Percentiles rank a stretch among this genome's conserved stretches.
phyloP scores from a whole-genome alignment of 177 flowering plant genomes.

The Vitis hybrid region DNA sequence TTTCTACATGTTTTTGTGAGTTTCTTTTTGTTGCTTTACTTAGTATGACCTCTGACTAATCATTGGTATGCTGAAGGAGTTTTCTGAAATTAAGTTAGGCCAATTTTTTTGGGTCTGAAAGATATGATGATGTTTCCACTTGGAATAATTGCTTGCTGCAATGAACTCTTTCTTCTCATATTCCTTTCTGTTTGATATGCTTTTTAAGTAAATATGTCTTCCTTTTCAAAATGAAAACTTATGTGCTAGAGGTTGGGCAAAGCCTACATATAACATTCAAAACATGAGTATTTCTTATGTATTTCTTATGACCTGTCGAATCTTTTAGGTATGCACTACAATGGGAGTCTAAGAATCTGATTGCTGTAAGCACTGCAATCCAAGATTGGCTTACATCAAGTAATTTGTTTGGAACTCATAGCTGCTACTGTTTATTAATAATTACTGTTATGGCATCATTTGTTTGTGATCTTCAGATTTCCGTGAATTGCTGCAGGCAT shows the following conservation, averaged over 20 bases:
- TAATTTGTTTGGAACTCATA: conserved; percentile 28
- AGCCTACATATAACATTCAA: background rate
- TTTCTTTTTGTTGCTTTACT: too few relatives aligned
- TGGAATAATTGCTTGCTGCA: too few relatives aligned
- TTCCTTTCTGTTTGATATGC: background rate
- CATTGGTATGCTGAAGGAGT: too few relatives aligned
- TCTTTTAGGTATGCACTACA: conserved; percentile 73
- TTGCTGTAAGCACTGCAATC: conserved; percentile 96
- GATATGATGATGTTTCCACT: too few relatives aligned
- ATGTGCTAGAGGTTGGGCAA: background rate
- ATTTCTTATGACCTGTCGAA: conserved; percentile 2
- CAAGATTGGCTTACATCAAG: conserved; percentile 99
- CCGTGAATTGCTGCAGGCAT: conserved; percentile 46
- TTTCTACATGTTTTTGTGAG: too few relatives aligned
- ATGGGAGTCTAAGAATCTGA: conserved; percentile 96
- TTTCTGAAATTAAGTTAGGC: too few relatives aligned
- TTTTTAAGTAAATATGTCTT: too few relatives aligned
- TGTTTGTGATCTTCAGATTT: conserved; percentile 8
- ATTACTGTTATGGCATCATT: background rate
- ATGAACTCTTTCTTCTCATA: background rate
- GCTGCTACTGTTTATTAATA: background rate
- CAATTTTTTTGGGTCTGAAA: too few relatives aligned
- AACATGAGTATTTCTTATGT: background rate
- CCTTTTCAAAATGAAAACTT: too few relatives aligned
- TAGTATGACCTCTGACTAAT: too few relatives aligned